phyloP scores from a whole-genome alignment of 768 basidiomycete species.

The Chalciporus sphaerocephalus region DNA sequence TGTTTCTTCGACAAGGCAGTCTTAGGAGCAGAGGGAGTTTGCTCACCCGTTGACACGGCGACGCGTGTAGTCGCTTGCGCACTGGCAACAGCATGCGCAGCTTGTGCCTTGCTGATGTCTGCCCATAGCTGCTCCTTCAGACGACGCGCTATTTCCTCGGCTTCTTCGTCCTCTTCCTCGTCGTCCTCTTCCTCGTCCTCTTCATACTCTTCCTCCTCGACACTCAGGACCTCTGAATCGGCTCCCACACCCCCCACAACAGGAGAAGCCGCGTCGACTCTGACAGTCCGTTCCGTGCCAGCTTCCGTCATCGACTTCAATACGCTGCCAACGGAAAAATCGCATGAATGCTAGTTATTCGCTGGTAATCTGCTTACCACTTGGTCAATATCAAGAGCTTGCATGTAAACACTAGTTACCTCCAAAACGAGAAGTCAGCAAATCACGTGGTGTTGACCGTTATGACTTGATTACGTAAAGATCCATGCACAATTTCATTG shows the following conservation, averaged over 20 bases:
- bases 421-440: constrained; percentile 3
- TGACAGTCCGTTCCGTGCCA: constrained; percentile 6
- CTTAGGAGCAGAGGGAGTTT: constrained; percentile 11
- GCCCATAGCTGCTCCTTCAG: constrained; percentile 78
- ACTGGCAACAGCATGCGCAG: constrained; percentile 33
- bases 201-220: constrained; percentile 42
- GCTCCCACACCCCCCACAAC: constrained; percentile 1
- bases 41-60: constrained; percentile 3
- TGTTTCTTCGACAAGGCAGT: constrained; percentile 39
- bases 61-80: constrained; percentile 4
- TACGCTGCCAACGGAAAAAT: constrained; percentile 1
- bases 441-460: constrained; percentile 14
- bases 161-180: constrained; percentile 51
- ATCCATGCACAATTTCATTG: background rate
- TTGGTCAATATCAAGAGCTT: background rate
- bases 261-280: background rate
- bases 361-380: constrained; percentile 12
- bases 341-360: constrained; percentile 7
- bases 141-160: constrained; percentile 67
- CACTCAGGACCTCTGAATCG: constrained; percentile 30
- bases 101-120: constrained; percentile 63
- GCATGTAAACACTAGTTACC: constrained; percentile 2
- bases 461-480: constrained; percentile 5
- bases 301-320: constrained; percentile 12
- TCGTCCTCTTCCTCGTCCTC: constrained; percentile 57